These are phyloP conservation scores for Medicago ruthenica DNA, from an alignment of 306 rosid species.

Conservation along the genomic window DNA sequence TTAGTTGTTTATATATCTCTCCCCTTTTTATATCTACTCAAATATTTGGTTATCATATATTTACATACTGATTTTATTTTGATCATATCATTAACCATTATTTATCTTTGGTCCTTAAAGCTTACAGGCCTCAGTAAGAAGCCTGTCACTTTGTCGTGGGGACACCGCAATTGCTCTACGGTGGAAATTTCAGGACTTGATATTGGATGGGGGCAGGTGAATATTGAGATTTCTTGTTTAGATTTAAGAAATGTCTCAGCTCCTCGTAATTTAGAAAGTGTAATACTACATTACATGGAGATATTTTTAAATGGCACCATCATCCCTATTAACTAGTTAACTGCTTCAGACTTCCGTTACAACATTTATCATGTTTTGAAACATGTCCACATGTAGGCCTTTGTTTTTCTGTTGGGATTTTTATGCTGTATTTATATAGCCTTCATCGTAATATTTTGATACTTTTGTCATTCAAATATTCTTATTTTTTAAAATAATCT, in stretches of 20 bases:
- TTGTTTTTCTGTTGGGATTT: slow-evolving; percentile 20
- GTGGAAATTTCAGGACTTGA: slow-evolving; percentile 96
- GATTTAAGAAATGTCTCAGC: slow-evolving; percentile 25
- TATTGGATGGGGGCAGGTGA: slow-evolving; percentile 99
- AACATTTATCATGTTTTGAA: slow-evolving; percentile 4
- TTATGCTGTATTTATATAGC: neutral
- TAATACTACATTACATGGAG: slow-evolving; percentile 10
- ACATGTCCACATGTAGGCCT: neutral
- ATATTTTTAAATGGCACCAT: slow-evolving; percentile 3
- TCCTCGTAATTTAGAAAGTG: slow-evolving; percentile 39
- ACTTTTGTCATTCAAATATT: slow-evolving; percentile 17
- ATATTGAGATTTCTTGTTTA: slow-evolving; percentile 31
- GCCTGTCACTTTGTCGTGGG: slow-evolving; percentile 74
- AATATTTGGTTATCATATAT: slow-evolving; percentile 20
- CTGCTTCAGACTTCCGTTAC: slow-evolving; percentile 9
- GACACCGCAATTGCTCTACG: slow-evolving; percentile 57
- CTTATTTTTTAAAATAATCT: neutral
- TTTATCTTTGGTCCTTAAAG: slow-evolving; percentile 57
- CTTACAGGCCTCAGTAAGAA: slow-evolving; percentile 72
- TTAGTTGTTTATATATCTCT: neutral
- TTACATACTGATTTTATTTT: neutral
- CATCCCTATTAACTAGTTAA: slow-evolving; percentile 5
- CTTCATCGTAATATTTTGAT: no score
- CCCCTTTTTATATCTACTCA: slow-evolving; percentile 2
- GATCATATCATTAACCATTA: slow-evolving; percentile 41